Evolutionary conservation across 805 yeast species (phyloP), one percentile per base, ranked within the genome.

Genomic region (Candida odintsovae): DNA sequence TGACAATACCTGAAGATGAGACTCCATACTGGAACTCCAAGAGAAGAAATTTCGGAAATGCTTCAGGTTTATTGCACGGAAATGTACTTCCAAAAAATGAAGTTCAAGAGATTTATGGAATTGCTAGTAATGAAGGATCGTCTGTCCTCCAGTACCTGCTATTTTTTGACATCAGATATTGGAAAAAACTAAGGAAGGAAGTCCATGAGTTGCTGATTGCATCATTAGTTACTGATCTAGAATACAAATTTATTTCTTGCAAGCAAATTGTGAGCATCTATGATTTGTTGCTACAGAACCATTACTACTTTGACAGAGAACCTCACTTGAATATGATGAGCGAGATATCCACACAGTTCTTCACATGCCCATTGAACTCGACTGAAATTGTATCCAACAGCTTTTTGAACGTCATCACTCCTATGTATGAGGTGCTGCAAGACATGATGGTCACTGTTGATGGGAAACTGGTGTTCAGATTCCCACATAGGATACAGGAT

Each of bases 281-380:
- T 52, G 83, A 78, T 42, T 76, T 67, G 25, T 62, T 75, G 41
- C 57, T 80, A 4, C 71, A 71, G 15, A 67, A 73, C 11, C 66
- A 76, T 45, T 77, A 80, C n/a, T 58, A 65, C 19, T 69, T 80
- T 51, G 99, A 94, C 58, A 74, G 96, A 49, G 98, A 94, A 58
- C 96, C 97, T 0, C 96, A 90, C 55, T 66, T 78, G 45, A 87
- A 92, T 12, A 74, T 86, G 4, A 72, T 90, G 69, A 75, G 82
- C 35, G 78, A 83, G 35, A 67, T 92, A 19, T 81, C 95, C 0
- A 82, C 92, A 0, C 99, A 94, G 65, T 67, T 94, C 20, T 90
- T 90, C 64, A 90, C 97, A 0, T 84, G 95, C 45, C 97, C 97
- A 0, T 77, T 90, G 0, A 83, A 85, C 52, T 82, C 95, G 0